Evolutionary conservation across 371 early-diverging fungal species (phyloP).

Genomic region (Nematocida sp.): DNA sequence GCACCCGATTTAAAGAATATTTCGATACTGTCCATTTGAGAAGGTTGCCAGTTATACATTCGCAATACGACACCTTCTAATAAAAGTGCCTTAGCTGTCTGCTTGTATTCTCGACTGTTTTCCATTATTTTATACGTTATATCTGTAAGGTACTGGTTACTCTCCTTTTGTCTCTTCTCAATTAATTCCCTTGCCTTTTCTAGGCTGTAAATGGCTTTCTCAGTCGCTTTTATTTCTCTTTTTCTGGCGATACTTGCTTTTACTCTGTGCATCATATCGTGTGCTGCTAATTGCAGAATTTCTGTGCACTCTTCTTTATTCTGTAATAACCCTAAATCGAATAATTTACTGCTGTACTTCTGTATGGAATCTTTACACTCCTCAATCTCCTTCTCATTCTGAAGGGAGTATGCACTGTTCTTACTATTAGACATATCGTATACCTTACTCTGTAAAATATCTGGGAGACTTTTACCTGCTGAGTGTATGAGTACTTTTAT

Average conservation of each 20-base stretch:
- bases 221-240: conserved; percentile 65
- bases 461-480: conserved; percentile 20
- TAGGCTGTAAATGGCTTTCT: conserved; percentile 63
- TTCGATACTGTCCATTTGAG: conserved; percentile 57
- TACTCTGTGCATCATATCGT: conserved; percentile 61
- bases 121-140: conserved; percentile 59
- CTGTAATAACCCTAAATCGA: conserved; percentile 40
- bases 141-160: conserved; percentile 62
- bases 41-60: conserved; percentile 59
- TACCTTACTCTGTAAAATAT: conserved; percentile 17
- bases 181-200: conserved; percentile 76
- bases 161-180: conserved; percentile 74
- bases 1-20: conserved; percentile 52
- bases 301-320: conserved; percentile 55
- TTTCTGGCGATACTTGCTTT: conserved; percentile 50
- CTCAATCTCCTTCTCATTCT: conserved; percentile 17
- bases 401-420: neutral
- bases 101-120: conserved; percentile 77
- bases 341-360: neutral
- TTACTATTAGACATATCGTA: neutral
- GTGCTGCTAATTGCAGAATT: conserved; percentile 61
- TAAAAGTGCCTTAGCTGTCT: conserved; percentile 81
- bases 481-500: conserved; percentile 15
- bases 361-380: conserved; percentile 24
- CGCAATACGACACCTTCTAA: conserved; percentile 79